phyloP scores from a whole-genome alignment of 805 yeast genomes.

The Yarrowia sp. region DNA sequence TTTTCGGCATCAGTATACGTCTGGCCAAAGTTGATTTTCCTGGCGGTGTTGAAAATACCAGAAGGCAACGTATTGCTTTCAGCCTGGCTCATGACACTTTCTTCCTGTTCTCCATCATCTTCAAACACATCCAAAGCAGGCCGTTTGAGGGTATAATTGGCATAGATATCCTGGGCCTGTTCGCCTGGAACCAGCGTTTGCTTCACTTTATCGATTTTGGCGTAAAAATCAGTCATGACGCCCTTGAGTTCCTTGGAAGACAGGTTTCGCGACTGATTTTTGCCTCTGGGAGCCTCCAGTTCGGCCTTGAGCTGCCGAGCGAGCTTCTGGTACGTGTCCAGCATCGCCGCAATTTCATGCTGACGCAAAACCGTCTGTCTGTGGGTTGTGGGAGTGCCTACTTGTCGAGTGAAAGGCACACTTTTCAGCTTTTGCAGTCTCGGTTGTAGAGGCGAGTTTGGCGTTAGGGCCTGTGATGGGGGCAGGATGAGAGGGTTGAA shows the following conservation, averaged over 20 bases:
- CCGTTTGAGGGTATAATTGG: conserved; percentile 19
- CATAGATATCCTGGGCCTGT: conserved; percentile 45
- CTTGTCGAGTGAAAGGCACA: conserved; percentile 43
- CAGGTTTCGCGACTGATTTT: background rate
- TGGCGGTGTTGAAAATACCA: conserved; percentile 59
- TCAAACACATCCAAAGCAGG: conserved; percentile 25
- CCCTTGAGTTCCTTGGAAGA: conserved; percentile 26
- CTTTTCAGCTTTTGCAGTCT: conserved; percentile 29
- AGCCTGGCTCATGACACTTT: conserved; percentile 44
- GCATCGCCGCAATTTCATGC: conserved; percentile 67
- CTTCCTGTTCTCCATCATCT: conserved; percentile 41
- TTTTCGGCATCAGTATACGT: conserved; percentile 67
- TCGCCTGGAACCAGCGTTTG: conserved; percentile 49
- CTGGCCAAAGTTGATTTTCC: conserved; percentile 57
- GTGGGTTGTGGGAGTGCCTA: conserved; percentile 53
- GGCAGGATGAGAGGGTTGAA: conserved; percentile 64
- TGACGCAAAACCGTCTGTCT: conserved; percentile 66
- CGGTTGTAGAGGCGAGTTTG: conserved; percentile 46
- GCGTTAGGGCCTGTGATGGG: conserved; percentile 43
- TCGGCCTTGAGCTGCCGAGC: conserved; percentile 37
- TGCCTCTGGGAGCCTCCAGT: conserved; percentile 34
- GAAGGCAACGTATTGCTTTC: conserved; percentile 48
- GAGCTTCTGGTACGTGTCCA: conserved; percentile 55
- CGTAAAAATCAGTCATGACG: conserved; percentile 40
- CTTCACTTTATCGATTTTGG: conserved; percentile 40